Evolutionary conservation across 2,329 filamentous ascomycete species (phyloP), one percentile per base, ranked within the genome.

Genomic region (Xylogone sp.): DNA sequence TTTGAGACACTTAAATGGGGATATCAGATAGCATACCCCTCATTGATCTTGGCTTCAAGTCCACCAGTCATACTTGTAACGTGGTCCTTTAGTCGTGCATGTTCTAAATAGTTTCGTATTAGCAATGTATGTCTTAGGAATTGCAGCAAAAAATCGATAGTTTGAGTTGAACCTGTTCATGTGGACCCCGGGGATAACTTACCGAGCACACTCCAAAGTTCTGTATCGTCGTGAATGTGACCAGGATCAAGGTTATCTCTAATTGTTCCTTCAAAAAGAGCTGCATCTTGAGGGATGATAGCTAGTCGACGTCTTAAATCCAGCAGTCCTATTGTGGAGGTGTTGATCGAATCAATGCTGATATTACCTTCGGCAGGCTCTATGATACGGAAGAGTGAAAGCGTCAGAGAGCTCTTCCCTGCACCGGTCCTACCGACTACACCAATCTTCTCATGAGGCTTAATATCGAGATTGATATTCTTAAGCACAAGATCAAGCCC

Each of bases 261-360:
- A 56, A 99, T 82, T 8, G 88, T 92, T 47, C 92, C 92, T 70
- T 96, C 90, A 63, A 99, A 99, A 55, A 99, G 82, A 57, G 93
- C 93, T 24, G 94, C 93, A 71, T 99, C 95, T 68, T 99, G 94
- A 3, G 95, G 94, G 59, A 99, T 99, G 65, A 99, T 99, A 50
- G 94, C 93, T 45, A 99, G 77, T 52, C 94, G 86, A 50, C 92
- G 82, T 50, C 94, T 85, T 50, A 99, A 79, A 69, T 99, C 94
- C 49, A 96, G 73, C 49, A 99, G 74, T 2, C 94, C 94, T 64
- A 99, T 97, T 3, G 83, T 84, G 49, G 90, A 93, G 12, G 94
- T 96, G 71, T 97, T 88, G 49, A 99, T 74, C 44, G 82, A 80
- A 70, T 99, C 94, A 63, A 99, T 96, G 61, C 83, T 88, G 61